Evolutionary conservation across 75 land plant genomes (phyloP).

Genomic region (Pseudotsuga menziesii): DNA sequence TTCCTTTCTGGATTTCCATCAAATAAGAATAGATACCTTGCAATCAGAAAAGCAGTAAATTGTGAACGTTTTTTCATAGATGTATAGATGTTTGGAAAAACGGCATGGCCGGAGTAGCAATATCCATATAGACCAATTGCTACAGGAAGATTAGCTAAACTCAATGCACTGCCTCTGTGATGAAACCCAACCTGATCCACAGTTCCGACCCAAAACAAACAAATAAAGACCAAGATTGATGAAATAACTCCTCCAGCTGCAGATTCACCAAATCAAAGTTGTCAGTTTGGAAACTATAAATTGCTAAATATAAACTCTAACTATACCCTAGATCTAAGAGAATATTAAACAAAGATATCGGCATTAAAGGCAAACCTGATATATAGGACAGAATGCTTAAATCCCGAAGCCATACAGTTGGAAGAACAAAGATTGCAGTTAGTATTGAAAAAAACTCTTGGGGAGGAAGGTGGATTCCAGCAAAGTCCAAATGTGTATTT

Average conservation of each 20-base stretch:
- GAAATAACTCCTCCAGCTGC: slow-evolving; percentile 90
- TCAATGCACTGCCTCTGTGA: slow-evolving; percentile 31
- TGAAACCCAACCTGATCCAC: slow-evolving; percentile 57
- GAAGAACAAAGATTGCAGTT: slow-evolving; percentile 62
- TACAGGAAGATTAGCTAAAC: slow-evolving; percentile 53
- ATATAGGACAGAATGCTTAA: slow-evolving; percentile 65
- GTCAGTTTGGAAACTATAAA: neutral
- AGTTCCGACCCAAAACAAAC: slow-evolving; percentile 72
- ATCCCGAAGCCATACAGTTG: slow-evolving; percentile 75
- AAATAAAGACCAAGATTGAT: slow-evolving; percentile 50
- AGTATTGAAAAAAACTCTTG: slow-evolving; percentile 52
- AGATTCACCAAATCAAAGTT: slow-evolving; percentile 4
- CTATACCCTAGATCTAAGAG: neutral
- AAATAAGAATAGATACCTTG: slow-evolving; percentile 29
- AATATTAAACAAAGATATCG: neutral
- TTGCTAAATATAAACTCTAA: neutral
- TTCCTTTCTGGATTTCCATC: neutral
- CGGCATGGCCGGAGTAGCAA: slow-evolving; percentile 91
- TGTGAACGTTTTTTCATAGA: slow-evolving; percentile 61
- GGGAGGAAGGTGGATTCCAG: slow-evolving; percentile 38
- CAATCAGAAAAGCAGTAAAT: slow-evolving; percentile 52
- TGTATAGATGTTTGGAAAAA: slow-evolving; percentile 83
- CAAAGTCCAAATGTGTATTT: slow-evolving; percentile 46
- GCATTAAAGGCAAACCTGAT: slow-evolving; percentile 37
- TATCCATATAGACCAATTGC: slow-evolving; percentile 85